Base-by-base conservation (phyloP, 2,329 filamentous ascomycete genomes). In the Emmonsiellopsis sp. region DNA sequence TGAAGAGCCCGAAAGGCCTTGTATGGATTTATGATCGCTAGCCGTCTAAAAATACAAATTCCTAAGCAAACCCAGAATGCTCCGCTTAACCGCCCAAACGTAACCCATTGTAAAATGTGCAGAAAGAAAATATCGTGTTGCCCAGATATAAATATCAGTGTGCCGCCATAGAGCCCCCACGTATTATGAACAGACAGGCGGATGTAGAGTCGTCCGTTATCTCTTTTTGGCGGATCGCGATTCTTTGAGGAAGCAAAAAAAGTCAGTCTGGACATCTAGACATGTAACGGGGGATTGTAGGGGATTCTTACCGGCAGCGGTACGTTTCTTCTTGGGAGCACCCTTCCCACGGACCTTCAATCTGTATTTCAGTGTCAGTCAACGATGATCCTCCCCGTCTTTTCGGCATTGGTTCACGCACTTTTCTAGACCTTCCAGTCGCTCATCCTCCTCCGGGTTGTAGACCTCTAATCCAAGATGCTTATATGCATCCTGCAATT, bases 261-360 rank as follows among this genome's bases (percentile, higher is more conserved):
- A 51, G 40, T 49, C 36, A 37, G 37, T 36, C 34, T 21, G n/a
- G 6, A 7, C 34, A 21, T 32, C 14, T 17, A 9, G 13, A 31
- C 8, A 2, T 37, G 9, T 11, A 31, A 5, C 13, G 10, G 8
- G 10, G 8, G 9, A 48, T 21, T n/a, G 14, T 5, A 11, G 34
- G 34, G 42, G 10, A 9, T 17, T 56, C 65, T 54, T 60, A 68
- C 66, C 64, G 54, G 61, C 63, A 32, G 58, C 58, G 27, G 76
- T 81, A 64, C 76, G 84, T 78, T 91, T 91, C 82, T 94, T 95
- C 81, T 92, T 84, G 13, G 90, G 88, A 48, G 85, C 80, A 53
- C 84, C 84, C 77, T 95, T 95, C 61, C 89, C 89, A 74, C 88
- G 84, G 37, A 77, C 71, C 69, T 87, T 88, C 62, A 84, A 70